Base-by-base conservation (phyloP, 2,329 filamentous ascomycete species). In the Exophiala alcalophila region DNA sequence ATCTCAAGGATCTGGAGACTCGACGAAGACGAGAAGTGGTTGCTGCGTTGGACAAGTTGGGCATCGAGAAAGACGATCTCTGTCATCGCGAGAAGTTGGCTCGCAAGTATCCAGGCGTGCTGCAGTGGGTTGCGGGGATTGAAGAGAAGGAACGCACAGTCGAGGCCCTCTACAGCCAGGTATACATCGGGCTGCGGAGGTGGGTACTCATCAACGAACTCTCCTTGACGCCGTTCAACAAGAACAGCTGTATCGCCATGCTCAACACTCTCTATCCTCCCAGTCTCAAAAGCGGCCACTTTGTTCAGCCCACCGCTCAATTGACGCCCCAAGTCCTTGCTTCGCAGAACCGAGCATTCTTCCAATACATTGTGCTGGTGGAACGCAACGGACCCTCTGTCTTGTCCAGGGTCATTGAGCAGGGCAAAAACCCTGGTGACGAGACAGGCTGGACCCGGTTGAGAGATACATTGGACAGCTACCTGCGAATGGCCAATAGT, bases 161-260 rank as follows among this genome's bases (percentile, higher is more conserved):
- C 15, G 73, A 78, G 54, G 65, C 67, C 16, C 61, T 78, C 21
- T 84, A 83, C 61, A 78, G 77, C 20, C 74, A 78, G 53, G 66
- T 82, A 27, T 83, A 79, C 60, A 61, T 83, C 42, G 74, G 75
- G 24, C 63, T 84, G 35, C 74, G 80, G 52, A 72, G 79, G 57
- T 84, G 80, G 80, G 76, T 78, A 45, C 64, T 84, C 57, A 74
- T 83, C 61, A 82, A 83, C 54, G 80, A 83, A 55, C 71, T 84
- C 54, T 74, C 77, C 18, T 66, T 81, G 20, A 66, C 72, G 21
- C 78, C 78, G 1, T 81, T 80, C 62, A 78, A 78, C 65, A 81
- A 80, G 60, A 70, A 74, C 55, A 83, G 82, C 59, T 81, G 80
- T 57, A 70, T 82, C 50, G 80, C 78, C 39, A 80, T 84, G 73